Percentiles rank a stretch among this genome's conserved stretches.
phyloP scores from a whole-genome alignment of 2,329 filamentous ascomycete species.

The Calonectria pauciramosa region DNA sequence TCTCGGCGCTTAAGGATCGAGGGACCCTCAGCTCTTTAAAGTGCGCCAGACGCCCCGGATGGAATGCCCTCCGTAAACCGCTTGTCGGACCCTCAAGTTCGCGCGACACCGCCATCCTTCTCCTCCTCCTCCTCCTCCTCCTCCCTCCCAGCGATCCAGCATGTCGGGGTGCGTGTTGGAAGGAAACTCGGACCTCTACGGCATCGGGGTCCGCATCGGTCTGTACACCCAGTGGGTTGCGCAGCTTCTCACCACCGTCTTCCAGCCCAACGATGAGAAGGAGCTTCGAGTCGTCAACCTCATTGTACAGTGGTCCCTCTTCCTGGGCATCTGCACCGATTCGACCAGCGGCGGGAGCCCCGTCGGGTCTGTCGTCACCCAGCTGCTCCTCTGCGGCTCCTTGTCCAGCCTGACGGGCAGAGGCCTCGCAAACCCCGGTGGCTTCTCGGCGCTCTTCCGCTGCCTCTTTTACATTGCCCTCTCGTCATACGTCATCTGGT shows the following conservation, averaged over 20 bases:
- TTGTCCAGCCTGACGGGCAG: neutral
- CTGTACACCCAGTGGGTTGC: slow-evolving; percentile 19
- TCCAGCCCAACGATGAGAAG: neutral
- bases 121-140: neutral
- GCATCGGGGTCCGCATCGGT: slow-evolving; percentile 16
- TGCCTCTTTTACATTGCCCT: neutral
- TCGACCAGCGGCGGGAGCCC: neutral
- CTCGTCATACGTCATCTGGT: neutral
- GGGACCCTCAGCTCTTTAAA: neutral
- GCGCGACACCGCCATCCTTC: neutral
- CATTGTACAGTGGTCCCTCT: neutral
- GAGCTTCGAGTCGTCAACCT: neutral
- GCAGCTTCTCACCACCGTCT: slow-evolving; percentile 10
- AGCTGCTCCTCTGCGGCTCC: slow-evolving; percentile 1
- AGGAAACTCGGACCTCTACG: slow-evolving; percentile 21
- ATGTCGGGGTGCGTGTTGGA: neutral
- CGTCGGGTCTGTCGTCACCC: neutral
- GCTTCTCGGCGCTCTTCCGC: neutral
- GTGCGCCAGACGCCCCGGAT: neutral
- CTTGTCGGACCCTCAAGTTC: too few species aligned
- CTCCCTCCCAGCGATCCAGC: neutral
- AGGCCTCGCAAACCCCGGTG: neutral
- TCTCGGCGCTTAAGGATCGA: neutral
- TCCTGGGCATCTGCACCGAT: neutral
- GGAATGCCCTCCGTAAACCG: neutral